Conservation (phyloP, 768 basidiomycete species). For the Pulveroboletus ravenelii region DNA sequence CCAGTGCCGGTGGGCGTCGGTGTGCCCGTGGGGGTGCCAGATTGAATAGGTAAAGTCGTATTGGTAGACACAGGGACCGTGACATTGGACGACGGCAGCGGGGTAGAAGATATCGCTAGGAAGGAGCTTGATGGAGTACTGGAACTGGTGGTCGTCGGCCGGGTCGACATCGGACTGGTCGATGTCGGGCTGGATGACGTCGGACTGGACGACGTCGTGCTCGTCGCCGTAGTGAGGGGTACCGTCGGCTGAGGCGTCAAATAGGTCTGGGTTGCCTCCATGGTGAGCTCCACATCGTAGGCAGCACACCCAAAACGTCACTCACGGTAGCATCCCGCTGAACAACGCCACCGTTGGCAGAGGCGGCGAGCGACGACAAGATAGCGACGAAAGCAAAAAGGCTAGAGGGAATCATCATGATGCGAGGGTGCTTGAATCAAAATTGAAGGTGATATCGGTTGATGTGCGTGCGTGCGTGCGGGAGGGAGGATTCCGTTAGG, state of each 20-base stretch:
- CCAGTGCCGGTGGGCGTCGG: neutral
- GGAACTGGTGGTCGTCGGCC: neutral
- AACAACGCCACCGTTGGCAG: constrained; percentile 14
- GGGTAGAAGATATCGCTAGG: neutral
- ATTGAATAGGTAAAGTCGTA: neutral
- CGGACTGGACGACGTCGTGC: neutral
- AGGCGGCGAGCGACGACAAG: constrained; percentile 11
- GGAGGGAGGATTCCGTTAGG: neutral
- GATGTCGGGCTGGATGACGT: neutral
- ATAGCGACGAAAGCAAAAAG: neutral
- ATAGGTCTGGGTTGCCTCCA: neutral
- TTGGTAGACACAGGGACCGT: neutral
- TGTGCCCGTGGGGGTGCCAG: neutral
- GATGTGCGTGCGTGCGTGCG: too few species aligned
- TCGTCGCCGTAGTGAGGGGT: neutral
- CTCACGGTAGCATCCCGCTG: constrained; percentile 19
- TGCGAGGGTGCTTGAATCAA: too few species aligned
- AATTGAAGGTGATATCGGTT: neutral
- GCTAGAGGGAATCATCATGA: constrained; percentile 8
- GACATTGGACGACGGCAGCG: neutral
- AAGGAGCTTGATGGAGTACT: too few species aligned
- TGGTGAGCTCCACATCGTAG: neutral
- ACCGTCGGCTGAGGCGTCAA: constrained; percentile 9
- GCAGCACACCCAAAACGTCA: neutral
- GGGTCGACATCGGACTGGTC: neutral